A percentile compares a stretch with the other conserved stretches of the same genome.
phyloP scores from a whole-genome alignment of 495 filamentous ascomycete genomes.

The Penicillium silybi region DNA sequence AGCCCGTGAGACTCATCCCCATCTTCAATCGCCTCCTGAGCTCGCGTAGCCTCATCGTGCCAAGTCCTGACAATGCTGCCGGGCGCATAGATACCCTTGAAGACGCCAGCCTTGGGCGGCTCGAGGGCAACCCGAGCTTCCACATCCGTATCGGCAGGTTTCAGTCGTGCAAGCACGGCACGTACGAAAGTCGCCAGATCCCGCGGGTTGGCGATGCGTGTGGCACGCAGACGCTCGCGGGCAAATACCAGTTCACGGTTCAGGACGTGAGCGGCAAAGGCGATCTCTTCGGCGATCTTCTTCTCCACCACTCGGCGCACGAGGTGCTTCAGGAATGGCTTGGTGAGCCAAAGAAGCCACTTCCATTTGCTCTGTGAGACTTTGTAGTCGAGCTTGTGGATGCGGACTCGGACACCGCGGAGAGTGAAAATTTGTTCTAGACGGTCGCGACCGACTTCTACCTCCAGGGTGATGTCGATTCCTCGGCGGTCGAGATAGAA shows the following conservation, averaged over 20 bases:
- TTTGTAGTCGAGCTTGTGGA: conserved; percentile 82
- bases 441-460: conserved; percentile 70
- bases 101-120: conserved; percentile 62
- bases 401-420: conserved; percentile 66
- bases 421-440: conserved; percentile 80
- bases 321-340: conserved; percentile 77
- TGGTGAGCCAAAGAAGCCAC: conserved; percentile 76
- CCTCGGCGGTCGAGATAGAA: conserved; percentile 82
- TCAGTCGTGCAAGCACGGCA: conserved; percentile 71
- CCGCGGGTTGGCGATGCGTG: conserved; percentile 74
- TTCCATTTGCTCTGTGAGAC: conserved; percentile 71
- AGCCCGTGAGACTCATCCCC: conserved; percentile 47
- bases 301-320: conserved; percentile 74
- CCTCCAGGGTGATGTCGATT: conserved; percentile 77
- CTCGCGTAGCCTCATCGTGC: conserved; percentile 70
- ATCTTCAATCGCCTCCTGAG: conserved; percentile 57
- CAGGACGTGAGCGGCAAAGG: conserved; percentile 60
- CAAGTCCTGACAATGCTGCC: conserved; percentile 84
- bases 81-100: conserved; percentile 80
- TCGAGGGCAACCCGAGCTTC: conserved; percentile 65
- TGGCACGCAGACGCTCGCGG: conserved; percentile 78
- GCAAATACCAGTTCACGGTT: conserved; percentile 87
- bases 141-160: conserved; percentile 70
- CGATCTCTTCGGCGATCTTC: conserved; percentile 69
- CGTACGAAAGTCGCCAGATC: conserved; percentile 77